Conservation (phyloP, 2,329 filamentous ascomycete genomes). For the Aureobasidium sp. region DNA sequence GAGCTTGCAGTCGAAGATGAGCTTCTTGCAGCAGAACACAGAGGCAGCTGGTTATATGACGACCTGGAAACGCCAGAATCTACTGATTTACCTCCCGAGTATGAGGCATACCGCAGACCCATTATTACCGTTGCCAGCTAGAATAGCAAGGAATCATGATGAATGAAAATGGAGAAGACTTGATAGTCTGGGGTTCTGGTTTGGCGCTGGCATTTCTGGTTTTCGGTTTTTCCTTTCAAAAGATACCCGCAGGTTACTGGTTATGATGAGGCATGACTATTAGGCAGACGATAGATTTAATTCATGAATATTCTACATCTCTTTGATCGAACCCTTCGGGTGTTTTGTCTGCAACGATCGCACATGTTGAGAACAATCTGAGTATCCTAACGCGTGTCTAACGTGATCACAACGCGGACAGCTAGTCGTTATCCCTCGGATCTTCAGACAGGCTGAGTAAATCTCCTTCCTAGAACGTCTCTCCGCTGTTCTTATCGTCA, state of each 20-base stretch:
- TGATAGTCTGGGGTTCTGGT: not conserved
- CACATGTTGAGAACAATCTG: not conserved
- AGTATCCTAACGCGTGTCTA: not conserved
- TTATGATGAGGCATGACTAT: not conserved
- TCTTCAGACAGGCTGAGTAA: too few species aligned
- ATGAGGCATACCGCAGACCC: not conserved
- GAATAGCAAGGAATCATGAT: not conserved
- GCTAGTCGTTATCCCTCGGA: not conserved
- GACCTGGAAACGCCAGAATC: not conserved
- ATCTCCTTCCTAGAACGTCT: not conserved
- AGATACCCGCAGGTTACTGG: conserved; percentile 1
- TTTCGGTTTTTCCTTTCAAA: not conserved
- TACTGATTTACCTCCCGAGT: not conserved
- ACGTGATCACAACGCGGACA: not conserved
- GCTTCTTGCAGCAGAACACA: conserved; percentile 25
- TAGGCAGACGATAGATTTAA: not conserved
- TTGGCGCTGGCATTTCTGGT: not conserved
- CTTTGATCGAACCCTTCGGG: not conserved
- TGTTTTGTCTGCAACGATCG: not conserved
- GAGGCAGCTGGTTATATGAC: not conserved
- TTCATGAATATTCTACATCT: not conserved
- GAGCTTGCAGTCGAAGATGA: conserved; percentile 25
- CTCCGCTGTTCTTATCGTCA: not conserved
- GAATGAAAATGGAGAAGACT: not conserved
- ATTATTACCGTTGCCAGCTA: not conserved